A percentile compares a stretch with the other conserved stretches of the same genome.
These are phyloP conservation scores for Dalbergia cultrata DNA, from an alignment of 306 rosid genomes.

Conservation along the genomic window DNA sequence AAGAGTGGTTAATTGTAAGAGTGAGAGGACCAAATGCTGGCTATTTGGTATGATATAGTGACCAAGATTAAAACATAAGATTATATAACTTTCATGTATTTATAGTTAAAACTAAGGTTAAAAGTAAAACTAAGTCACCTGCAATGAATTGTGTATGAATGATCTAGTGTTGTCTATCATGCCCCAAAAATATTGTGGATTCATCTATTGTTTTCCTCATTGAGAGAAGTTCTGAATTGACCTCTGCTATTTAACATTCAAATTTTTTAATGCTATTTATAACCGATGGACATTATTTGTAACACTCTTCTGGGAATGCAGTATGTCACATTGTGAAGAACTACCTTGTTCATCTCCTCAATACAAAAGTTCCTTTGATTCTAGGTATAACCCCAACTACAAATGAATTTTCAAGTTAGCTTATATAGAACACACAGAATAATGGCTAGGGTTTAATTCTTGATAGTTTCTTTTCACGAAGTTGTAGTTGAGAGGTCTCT, in stretches of 20 bases:
- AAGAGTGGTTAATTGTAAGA: too few species aligned
- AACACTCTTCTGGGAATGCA: conserved; percentile 55
- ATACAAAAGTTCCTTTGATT: conserved; percentile 87
- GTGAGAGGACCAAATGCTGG: too few species aligned
- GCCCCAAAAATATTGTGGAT: neutral
- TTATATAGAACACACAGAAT: neutral
- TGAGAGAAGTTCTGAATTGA: neutral
- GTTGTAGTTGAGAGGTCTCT: neutral
- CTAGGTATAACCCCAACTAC: conserved; percentile 65
- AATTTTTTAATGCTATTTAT: conserved; percentile 21
- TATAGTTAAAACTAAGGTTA: neutral
- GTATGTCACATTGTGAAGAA: conserved; percentile 91
- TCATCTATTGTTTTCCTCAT: conserved; percentile 23
- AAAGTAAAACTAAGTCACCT: neutral
- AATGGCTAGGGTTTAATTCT: neutral
- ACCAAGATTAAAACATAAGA: too few species aligned
- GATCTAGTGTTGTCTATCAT: neutral
- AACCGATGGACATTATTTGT: neutral
- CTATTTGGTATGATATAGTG: too few species aligned
- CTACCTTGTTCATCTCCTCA: conserved; percentile 77
- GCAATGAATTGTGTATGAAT: neutral
- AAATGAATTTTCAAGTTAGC: conserved; percentile 3
- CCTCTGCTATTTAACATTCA: neutral
- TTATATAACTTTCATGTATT: neutral
- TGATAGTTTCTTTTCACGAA: conserved; percentile 16